phyloP scores from a whole-genome alignment of 2,329 filamentous ascomycete species.

The Aspergillus sp. region DNA sequence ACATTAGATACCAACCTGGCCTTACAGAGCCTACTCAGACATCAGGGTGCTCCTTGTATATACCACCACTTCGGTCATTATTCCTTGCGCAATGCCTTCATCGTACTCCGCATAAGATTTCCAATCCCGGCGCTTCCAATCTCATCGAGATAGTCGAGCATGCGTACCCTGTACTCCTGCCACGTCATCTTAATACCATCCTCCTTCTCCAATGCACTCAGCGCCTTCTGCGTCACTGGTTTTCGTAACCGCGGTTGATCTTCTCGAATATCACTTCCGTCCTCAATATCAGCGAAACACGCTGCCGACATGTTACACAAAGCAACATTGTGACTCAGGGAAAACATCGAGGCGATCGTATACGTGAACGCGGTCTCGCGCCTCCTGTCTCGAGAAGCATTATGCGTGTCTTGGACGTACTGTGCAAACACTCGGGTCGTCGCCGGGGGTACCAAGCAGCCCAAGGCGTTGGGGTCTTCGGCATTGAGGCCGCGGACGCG shows the following conservation, averaged over 20 bases:
- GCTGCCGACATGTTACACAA: constrained; percentile 46
- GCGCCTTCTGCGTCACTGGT: constrained; percentile 66
- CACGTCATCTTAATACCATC: constrained; percentile 67
- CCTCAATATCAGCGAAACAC: constrained; percentile 49
- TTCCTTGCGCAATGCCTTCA: constrained; percentile 66
- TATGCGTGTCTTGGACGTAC: constrained; percentile 41
- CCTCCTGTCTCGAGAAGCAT: constrained; percentile 28
- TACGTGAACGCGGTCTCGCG: constrained; percentile 30
- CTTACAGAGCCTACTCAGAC: too few relatives aligned
- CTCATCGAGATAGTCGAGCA: constrained; percentile 65
- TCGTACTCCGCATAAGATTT: constrained; percentile 74
- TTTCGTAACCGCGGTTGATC: constrained; percentile 27
- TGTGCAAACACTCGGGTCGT: constrained; percentile 44
- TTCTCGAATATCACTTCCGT: constrained; percentile 34
- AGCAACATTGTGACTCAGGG: constrained; percentile 46
- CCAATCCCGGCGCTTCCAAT: constrained; percentile 65
- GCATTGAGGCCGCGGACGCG: constrained; percentile 67
- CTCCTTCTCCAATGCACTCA: constrained; percentile 60
- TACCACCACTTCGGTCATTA: constrained; percentile 10
- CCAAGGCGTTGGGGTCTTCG: constrained; percentile 59
- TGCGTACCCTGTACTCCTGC: constrained; percentile 72
- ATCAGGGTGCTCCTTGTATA: not conserved
- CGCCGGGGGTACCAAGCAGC: constrained; percentile 49
- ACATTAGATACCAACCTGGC: not conserved
- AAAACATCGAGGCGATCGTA: constrained; percentile 43